Evolutionary conservation across 2,329 filamentous ascomycete genomes (phyloP).

Genomic region (Dendrostoma leiphaemia): DNA sequence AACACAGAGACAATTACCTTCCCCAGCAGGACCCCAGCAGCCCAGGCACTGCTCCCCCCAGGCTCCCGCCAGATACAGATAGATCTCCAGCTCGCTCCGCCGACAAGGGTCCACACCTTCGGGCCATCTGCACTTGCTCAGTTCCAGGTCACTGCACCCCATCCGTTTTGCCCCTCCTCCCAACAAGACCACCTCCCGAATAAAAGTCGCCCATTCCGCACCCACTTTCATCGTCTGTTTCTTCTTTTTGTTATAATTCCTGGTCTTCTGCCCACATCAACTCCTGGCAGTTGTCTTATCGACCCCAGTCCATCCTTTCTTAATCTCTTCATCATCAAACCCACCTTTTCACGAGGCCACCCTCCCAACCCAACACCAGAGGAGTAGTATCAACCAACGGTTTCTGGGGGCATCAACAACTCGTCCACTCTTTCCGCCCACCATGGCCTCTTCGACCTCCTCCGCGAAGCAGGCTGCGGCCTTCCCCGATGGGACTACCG

Average conservation of each 20-base stretch:
- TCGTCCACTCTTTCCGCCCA: constrained; percentile 9
- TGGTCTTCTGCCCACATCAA: neutral
- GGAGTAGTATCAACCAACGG: neutral
- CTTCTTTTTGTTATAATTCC: no score
- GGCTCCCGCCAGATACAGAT: no score
- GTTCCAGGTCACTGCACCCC: neutral
- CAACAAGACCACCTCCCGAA: constrained; percentile 2
- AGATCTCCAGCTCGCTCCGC: neutral
- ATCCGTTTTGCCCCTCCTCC: constrained; percentile 2
- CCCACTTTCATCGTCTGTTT: neutral
- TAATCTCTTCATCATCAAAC: neutral
- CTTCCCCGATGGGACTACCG: constrained; percentile 53
- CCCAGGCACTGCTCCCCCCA: no score
- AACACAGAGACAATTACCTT: no score
- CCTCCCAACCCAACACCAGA: neutral
- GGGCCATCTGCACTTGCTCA: neutral
- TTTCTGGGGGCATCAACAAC: constrained; percentile 3
- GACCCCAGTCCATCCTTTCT: neutral
- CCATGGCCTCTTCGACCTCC: constrained; percentile 35
- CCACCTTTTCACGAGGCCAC: neutral
- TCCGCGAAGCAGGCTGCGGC: constrained; percentile 36
- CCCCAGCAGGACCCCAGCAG: no score
- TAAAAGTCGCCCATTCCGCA: neutral
- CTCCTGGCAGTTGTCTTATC: neutral
- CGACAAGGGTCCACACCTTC: constrained; percentile 5